Percentiles rank a stretch among this genome's conserved stretches.
Conservation (phyloP, 106 monocot genomes). For the Dendrobium chrysotoxum region DNA sequence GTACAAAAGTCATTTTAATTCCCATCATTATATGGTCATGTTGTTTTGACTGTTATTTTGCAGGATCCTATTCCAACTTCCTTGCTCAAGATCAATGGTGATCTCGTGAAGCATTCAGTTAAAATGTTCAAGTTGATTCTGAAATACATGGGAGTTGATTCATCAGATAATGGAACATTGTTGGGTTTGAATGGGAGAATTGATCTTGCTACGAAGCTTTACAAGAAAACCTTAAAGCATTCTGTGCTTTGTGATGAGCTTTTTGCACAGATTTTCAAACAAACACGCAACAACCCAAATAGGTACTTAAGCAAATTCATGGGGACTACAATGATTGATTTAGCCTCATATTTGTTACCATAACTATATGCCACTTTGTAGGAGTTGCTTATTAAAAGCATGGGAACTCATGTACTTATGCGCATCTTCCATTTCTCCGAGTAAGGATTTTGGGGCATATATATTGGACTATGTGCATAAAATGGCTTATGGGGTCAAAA, state of each 20-base stretch:
- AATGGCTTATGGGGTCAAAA: conserved; percentile 61
- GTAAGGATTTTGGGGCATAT: conserved; percentile 86
- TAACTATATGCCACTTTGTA: conserved; percentile 18
- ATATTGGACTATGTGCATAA: conserved; percentile 86
- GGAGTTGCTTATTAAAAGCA: conserved; percentile 58
- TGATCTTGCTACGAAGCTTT: conserved; percentile 78
- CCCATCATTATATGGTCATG: neutral
- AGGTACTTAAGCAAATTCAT: conserved; percentile 33
- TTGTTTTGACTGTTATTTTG: neutral
- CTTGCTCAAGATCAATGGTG: conserved; percentile 73
- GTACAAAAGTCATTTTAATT: too few species aligned
- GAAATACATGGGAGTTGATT: conserved; percentile 89
- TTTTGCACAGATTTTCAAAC: conserved; percentile 86
- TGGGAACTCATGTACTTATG: conserved; percentile 97
- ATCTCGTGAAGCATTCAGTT: conserved; percentile 67
- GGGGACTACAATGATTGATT: neutral
- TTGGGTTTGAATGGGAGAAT: conserved; percentile 71
- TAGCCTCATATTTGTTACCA: neutral
- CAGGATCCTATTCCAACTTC: conserved; percentile 98
- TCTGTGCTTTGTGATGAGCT: conserved; percentile 91
- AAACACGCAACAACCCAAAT: conserved; percentile 90
- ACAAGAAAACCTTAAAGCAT: conserved; percentile 78
- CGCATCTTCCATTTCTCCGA: conserved; percentile 90
- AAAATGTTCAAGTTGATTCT: conserved; percentile 83
- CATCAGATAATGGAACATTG: conserved; percentile 40